Base-by-base conservation (phyloP, 345 rosid genomes). In the Bruguiera parviflora region DNA sequence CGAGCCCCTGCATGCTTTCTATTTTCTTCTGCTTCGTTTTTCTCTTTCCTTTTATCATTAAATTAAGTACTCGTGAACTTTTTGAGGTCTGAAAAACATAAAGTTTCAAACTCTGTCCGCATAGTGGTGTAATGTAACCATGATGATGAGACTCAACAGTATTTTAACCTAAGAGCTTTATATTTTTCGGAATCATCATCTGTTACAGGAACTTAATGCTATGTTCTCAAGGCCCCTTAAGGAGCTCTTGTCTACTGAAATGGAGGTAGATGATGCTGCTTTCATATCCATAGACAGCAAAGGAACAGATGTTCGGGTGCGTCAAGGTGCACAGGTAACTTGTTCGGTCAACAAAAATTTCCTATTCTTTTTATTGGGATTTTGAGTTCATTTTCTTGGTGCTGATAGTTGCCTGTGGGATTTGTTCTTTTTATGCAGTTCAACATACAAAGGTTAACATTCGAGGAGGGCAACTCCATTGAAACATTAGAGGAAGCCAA, bases 261-360 rank as follows among this genome's bases (percentile, higher is more conserved):
- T 76, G 8, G 98, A 95, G 77, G 83, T 92, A 55, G 99, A 95
- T 56, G 98, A 90, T 83, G 99, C 90, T 63, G 99, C 99, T 70
- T 75, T 95, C 24, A 92, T 92, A 74, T 95, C 98, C 69, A 84
- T 95, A 68, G 99, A 95, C 72, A 92, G 99, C 82, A 95, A 89
- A 81, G 99, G 99, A 60, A 83, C 80, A 7, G 97, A 95, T 78
- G 73, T 95, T 43, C 81, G 99, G 24, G 96, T 95, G 58, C 98
- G 98, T 52, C 98, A 90, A 79, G 98, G 99, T 39, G 97, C 97
- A 72, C 94, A 94, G 95, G 98, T 94, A 84, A 61, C 10, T 5
- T 28, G 20, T 55, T n/a, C 8, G 18, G 16, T 11, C 52, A 39
- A 15, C 21, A 22, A 28, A 43, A 29, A 6, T 27, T 16, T 24